Conservation (phyloP, 1,139 yeast genomes). For the Tardiomyces digboiensis region DNA sequence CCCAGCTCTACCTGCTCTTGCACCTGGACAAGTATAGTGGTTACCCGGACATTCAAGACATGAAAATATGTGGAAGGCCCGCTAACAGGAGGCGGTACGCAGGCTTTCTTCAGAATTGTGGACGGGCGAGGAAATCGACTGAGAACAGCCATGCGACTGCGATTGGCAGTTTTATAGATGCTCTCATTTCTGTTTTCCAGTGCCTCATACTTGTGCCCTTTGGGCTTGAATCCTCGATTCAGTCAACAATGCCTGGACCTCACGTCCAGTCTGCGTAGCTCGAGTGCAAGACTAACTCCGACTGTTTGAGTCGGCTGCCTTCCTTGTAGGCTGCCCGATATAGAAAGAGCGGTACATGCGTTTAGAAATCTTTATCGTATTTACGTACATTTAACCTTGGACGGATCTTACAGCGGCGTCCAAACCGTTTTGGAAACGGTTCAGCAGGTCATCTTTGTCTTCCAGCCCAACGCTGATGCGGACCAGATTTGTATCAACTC, state of each 20-base stretch:
- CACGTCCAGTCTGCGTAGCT: not conserved
- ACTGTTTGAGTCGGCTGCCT: conserved; percentile 23
- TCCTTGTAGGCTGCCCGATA: conserved; percentile 14
- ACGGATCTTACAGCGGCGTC: conserved; percentile 8
- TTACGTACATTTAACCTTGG: conserved; percentile 1
- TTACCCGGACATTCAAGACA: too few relatives aligned
- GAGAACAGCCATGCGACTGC: too few relatives aligned
- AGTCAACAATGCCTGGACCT: not conserved
- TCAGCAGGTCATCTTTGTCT: conserved; percentile 33
- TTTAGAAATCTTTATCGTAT: conserved; percentile 4
- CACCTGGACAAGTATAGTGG: too few relatives aligned
- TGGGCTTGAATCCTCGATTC: not conserved
- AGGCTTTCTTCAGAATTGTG: too few relatives aligned
- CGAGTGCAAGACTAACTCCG: conserved; percentile 7
- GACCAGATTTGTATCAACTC: conserved; percentile 71
- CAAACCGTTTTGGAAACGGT: conserved; percentile 30
- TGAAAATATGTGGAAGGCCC: too few relatives aligned
- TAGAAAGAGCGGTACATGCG: conserved; percentile 21
- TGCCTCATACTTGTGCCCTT: too few relatives aligned
- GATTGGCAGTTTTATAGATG: too few relatives aligned
- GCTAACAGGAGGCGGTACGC: too few relatives aligned
- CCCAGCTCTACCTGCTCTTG: too few relatives aligned
- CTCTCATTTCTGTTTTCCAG: too few relatives aligned
- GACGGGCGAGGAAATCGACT: too few relatives aligned
- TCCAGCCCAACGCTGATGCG: conserved; percentile 75